A percentile compares a stretch with the other conserved stretches of the same genome.
Conservation (phyloP, 2,329 filamentous ascomycete genomes). For the Furcasterigmium furcatum region DNA sequence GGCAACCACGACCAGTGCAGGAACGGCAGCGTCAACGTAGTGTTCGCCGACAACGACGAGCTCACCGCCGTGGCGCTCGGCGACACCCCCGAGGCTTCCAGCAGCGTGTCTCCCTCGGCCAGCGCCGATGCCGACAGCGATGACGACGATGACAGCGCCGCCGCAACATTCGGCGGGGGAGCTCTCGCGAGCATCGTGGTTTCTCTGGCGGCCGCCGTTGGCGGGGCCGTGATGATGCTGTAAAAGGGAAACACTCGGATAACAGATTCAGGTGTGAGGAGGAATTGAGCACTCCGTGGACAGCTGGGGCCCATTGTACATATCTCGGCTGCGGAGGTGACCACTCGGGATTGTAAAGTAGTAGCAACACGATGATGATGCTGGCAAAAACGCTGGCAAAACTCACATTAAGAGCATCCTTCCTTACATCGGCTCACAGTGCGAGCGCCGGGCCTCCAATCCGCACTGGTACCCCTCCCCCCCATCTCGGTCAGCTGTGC, state of each 20-base stretch:
- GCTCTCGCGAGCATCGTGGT: not conserved
- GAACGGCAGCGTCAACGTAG: constrained; percentile 26
- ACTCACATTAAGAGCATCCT: no score
- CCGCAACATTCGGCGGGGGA: not conserved
- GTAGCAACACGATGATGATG: no score
- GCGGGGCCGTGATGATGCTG: constrained; percentile 9
- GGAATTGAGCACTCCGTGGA: no score
- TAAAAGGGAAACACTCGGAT: not conserved
- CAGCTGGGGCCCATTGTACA: no score
- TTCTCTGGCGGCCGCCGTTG: constrained; percentile 8
- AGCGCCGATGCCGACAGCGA: not conserved
- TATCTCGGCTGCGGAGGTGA: no score
- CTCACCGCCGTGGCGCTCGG: constrained; percentile 30
- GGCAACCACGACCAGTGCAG: constrained; percentile 26
- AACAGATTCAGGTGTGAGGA: no score
- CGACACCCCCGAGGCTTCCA: constrained; percentile 6
- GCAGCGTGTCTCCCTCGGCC: not conserved
- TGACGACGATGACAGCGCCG: constrained; percentile 3
- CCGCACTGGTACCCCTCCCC: not conserved
- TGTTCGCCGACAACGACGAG: constrained; percentile 24
- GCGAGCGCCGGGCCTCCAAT: no score
- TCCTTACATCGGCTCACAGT: no score
- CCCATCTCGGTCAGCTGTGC: not conserved
- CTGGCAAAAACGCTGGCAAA: no score
- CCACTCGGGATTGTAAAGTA: no score